Evolutionary conservation across 345 rosid genomes (phyloP), one percentile per base, ranked within the genome.

Genomic region (Microthlaspi erraticum): DNA sequence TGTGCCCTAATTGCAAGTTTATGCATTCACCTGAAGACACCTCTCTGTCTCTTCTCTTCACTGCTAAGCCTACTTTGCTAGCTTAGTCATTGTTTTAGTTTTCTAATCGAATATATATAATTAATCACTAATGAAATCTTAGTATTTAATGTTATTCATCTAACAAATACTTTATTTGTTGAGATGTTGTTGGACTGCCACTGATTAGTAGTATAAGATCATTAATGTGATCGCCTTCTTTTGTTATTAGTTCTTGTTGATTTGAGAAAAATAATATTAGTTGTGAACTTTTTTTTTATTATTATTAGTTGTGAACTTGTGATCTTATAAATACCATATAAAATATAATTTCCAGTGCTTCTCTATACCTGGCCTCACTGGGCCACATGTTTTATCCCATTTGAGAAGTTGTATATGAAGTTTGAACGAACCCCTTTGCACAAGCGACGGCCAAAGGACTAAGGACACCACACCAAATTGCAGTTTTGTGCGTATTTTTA

Each of bases 1-100:
- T 82, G 0, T 90, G 97, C 57, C 97, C 97, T 63, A 90, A 85
- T 78, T 90, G 97, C 88, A 90, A 88, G 70, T 90, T 88, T 81
- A 72, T 88, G 83, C 92, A 90, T 84, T 71, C 75, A 13, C 75
- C 60, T 31, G 34, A 71, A 60, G 51, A 70, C 41, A 60, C 60
- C 0, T 60, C 67, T 48, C 11, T 26, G 11, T 60, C 59, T 26
- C 60, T 71, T 61, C 11, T 61, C 16, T 71, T 71, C 14, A 49
- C 52, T 38, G 23, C 53, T 50, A 71, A 71, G 52, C 44, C 75
- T 39, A 50, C 53, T 50, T 42, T 71, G 49, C 4, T 60, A 71
- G 57, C 73, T n/a, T 57, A 57, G 29, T 16, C 16, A 44, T 14
- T 16, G 10, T 52, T 48, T 29, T 10, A 29, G 31, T 26, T 52